phyloP scores from a whole-genome alignment of 228 moss, liverwort and hornwort species.

The Sphagnum magellanicum region DNA sequence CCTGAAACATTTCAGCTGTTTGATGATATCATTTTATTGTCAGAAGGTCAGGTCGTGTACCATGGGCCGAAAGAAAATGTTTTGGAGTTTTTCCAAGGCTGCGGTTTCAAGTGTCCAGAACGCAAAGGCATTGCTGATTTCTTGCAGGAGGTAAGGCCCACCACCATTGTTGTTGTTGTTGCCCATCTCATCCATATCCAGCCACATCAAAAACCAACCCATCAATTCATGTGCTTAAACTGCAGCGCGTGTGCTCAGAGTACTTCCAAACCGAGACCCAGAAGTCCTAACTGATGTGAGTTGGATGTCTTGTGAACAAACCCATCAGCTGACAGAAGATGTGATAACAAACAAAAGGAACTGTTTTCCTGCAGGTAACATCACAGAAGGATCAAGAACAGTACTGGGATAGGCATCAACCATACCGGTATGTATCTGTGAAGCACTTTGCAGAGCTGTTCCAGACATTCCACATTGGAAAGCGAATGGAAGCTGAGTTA shows the following conservation, averaged over 20 bases:
- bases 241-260: neutral
- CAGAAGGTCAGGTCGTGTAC: constrained; percentile 80
- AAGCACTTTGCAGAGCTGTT: constrained; percentile 65
- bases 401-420: constrained; percentile 70
- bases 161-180: neutral
- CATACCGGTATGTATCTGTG: constrained; percentile 56
- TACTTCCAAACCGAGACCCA: neutral
- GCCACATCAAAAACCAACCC: neutral
- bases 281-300: neutral
- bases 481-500: constrained; percentile 45
- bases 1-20: constrained; percentile 92
- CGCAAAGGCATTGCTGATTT: constrained; percentile 92
- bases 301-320: neutral
- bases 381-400: constrained; percentile 86
- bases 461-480: constrained; percentile 62
- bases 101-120: constrained; percentile 77
- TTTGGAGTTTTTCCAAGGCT: constrained; percentile 63
- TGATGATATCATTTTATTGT: constrained; percentile 76
- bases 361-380: constrained; percentile 36
- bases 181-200: neutral
- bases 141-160: constrained; percentile 66
- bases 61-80: constrained; percentile 67
- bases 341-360: neutral
- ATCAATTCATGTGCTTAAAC: no score
- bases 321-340: neutral